phyloP scores from a whole-genome alignment of 106 monocot species.

The Acanthochlamys bracteata region DNA sequence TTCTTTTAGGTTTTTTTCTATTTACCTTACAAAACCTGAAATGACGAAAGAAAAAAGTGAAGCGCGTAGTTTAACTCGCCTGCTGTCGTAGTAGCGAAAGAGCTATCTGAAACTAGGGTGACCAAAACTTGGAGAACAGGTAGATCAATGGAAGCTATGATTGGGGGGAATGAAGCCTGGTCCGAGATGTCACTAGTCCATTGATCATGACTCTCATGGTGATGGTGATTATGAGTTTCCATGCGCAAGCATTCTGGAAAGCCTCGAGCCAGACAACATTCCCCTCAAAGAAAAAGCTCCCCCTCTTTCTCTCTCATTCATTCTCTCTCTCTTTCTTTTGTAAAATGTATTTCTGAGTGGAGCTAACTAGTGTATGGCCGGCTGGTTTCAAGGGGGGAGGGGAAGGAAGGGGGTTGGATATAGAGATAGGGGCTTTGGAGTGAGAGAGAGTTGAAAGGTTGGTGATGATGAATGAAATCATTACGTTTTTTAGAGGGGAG shows the following conservation, averaged over 20 bases:
- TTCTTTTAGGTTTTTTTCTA: too few relatives aligned
- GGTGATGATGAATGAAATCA: conserved; percentile 10
- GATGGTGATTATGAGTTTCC: not conserved
- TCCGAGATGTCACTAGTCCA: conserved; percentile 20
- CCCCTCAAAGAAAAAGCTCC: conserved; percentile 5
- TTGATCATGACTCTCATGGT: not conserved
- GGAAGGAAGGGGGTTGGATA: not conserved
- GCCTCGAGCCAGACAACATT: conserved; percentile 16
- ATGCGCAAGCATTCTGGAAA: not conserved
- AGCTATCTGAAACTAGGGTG: not conserved
- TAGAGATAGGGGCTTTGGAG: not conserved
- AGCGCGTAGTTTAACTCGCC: not conserved
- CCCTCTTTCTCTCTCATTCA: not conserved
- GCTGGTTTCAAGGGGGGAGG: conserved; percentile 5
- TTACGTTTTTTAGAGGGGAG: conserved; percentile 7
- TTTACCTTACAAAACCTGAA: too few relatives aligned
- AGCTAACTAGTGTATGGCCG: not conserved
- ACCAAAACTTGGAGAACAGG: too few relatives aligned
- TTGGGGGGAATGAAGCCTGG: conserved; percentile 61
- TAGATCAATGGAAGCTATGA: conserved; percentile 3
- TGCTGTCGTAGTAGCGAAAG: not conserved
- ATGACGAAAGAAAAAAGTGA: too few relatives aligned
- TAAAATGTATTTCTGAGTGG: not conserved
- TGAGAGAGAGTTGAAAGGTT: not conserved
- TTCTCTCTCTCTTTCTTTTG: not conserved